Percentiles rank a stretch among this genome's conserved stretches.
Conservation (phyloP, 148 eudicot genomes). For the Pharnaceum exiguum region DNA sequence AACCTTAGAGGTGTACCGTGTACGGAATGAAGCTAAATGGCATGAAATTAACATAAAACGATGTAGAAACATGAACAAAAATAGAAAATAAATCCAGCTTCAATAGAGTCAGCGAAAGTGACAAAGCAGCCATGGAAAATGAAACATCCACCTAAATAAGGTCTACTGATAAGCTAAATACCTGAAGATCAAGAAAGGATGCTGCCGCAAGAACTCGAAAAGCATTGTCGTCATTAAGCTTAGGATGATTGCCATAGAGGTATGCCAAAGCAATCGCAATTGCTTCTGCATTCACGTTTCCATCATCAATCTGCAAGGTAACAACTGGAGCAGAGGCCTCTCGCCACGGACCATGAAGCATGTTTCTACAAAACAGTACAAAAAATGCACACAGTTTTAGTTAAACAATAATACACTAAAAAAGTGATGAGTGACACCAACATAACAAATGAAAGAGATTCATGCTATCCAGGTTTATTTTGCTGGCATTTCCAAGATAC, state of each 20-base stretch:
- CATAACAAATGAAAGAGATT: neutral
- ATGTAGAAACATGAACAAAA: neutral
- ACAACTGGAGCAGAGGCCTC: slow-evolving; percentile 90
- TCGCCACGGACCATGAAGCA: slow-evolving; percentile 99
- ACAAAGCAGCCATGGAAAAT: neutral
- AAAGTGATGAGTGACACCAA: neutral
- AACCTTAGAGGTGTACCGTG: no score
- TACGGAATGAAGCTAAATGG: neutral
- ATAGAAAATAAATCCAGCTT: neutral
- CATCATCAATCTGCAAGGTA: slow-evolving; percentile 86
- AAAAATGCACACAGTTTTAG: neutral
- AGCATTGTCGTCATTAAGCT: slow-evolving; percentile 88
- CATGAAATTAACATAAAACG: neutral
- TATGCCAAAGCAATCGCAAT: slow-evolving; percentile 87
- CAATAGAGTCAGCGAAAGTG: neutral
- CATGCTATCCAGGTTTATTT: no score
- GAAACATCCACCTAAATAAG: neutral
- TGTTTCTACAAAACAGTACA: slow-evolving; percentile 53
- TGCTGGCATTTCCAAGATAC: no score
- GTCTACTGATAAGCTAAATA: slow-evolving; percentile 18
- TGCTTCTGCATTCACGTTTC: slow-evolving; percentile 82
- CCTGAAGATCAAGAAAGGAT: slow-evolving; percentile 99
- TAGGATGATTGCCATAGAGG: slow-evolving; percentile 92
- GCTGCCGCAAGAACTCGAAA: slow-evolving; percentile 98
- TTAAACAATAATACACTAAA: neutral